Evolutionary conservation across 2,329 filamentous ascomycete genomes (phyloP).

Genomic region (Microdochium trichocladiopsis): DNA sequence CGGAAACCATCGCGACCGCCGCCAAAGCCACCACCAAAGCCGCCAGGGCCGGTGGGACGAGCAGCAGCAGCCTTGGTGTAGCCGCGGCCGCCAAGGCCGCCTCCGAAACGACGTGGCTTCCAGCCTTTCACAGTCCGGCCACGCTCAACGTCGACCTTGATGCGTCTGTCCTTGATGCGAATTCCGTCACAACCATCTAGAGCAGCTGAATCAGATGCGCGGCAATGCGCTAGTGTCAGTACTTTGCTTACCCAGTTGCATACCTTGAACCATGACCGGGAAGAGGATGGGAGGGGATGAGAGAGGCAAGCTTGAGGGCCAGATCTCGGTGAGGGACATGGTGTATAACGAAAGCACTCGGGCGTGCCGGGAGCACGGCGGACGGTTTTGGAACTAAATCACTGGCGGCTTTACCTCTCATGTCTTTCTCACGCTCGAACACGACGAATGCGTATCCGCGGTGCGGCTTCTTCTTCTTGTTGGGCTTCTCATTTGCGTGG

Average conservation of each 20-base stretch:
- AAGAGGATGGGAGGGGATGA: slow-evolving; percentile 14
- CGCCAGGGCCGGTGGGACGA: slow-evolving; percentile 60
- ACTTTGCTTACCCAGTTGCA: slow-evolving; percentile 49
- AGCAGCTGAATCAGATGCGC: slow-evolving; percentile 68
- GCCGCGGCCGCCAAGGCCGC: slow-evolving; percentile 81
- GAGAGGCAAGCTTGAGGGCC: slow-evolving; percentile 54
- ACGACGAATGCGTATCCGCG: slow-evolving; percentile 95
- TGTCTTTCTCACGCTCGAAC: slow-evolving; percentile 94
- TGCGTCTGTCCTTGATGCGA: slow-evolving; percentile 83
- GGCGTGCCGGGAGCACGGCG: slow-evolving; percentile 3
- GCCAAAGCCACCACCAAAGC: slow-evolving; percentile 48
- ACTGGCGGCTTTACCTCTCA: slow-evolving; percentile 80
- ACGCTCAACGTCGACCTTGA: slow-evolving; percentile 93
- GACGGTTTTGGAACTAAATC: slow-evolving; percentile 26
- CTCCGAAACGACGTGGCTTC: slow-evolving; percentile 86
- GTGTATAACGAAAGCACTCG: slow-evolving; percentile 17
- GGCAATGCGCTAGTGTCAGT: slow-evolving; percentile 61
- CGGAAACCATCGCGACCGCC: slow-evolving; percentile 52
- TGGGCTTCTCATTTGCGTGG: slow-evolving; percentile 59
- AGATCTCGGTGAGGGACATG: slow-evolving; percentile 39
- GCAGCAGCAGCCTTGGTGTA: slow-evolving; percentile 79
- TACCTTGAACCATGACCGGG: slow-evolving; percentile 27
- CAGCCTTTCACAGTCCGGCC: slow-evolving; percentile 91
- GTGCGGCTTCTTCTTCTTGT: slow-evolving; percentile 75
- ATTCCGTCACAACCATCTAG: slow-evolving; percentile 81